A percentile compares a stretch with the other conserved stretches of the same genome.
Conservation (phyloP, 345 rosid species). For the Pistacia vera region DNA sequence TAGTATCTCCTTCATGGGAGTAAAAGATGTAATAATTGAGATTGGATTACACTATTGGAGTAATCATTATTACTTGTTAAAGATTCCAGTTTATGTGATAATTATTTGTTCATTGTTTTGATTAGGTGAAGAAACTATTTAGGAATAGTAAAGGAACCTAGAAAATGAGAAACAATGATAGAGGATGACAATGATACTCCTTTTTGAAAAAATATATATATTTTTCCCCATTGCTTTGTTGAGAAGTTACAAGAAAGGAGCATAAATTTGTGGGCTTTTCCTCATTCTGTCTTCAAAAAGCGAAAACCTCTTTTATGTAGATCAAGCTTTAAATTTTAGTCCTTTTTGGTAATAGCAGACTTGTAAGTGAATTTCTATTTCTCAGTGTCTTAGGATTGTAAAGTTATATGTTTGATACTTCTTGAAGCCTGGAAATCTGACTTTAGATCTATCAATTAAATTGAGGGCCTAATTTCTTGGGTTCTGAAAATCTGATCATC, state of each 20-base stretch:
- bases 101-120: neutral
- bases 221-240: neutral
- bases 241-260: neutral
- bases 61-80: neutral
- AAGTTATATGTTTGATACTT: neutral
- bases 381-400: neutral
- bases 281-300: neutral
- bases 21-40: neutral
- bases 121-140: neutral
- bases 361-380: neutral
- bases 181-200: neutral
- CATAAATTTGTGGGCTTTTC: neutral
- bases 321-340: neutral
- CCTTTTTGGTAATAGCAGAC: neutral
- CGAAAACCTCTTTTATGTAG: neutral
- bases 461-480: neutral
- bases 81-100: neutral
- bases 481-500: neutral
- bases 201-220: too few species aligned
- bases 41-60: neutral
- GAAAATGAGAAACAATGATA: neutral
- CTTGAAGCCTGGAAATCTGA: neutral
- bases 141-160: neutral
- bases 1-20: neutral
- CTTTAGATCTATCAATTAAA: neutral